Evolutionary conservation across 23 red algal genomes (phyloP).

Genomic region (Gracilaria vermiculophylla): DNA sequence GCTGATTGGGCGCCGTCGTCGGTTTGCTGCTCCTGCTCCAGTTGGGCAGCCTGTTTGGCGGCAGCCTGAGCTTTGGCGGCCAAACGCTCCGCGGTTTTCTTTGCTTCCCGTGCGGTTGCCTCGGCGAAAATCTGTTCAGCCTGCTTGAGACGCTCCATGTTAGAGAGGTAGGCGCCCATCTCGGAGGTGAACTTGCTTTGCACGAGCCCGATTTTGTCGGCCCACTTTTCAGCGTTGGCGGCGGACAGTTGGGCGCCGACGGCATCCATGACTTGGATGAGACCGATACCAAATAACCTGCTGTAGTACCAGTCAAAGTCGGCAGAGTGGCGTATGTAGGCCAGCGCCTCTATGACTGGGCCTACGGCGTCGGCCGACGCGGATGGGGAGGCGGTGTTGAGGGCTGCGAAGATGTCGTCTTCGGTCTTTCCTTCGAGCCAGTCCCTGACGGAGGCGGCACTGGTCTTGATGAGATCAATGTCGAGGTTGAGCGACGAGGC

Average conservation of each 20-base stretch:
- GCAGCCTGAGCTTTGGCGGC: conserved; percentile 74
- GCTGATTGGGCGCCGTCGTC: conserved; percentile 1
- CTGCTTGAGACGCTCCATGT: conserved; percentile 74
- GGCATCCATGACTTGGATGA: conserved; percentile 69
- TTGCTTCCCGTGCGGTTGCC: conserved; percentile 72
- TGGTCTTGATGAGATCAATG: conserved; percentile 4
- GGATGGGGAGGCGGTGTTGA: conserved; percentile 29
- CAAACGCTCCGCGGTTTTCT: conserved; percentile 82
- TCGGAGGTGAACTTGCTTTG: conserved; percentile 61
- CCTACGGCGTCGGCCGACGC: background rate
- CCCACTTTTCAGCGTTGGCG: conserved; percentile 67
- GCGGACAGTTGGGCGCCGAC: conserved; percentile 56
- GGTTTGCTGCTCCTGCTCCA: conserved; percentile 54
- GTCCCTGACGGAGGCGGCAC: conserved; percentile 30
- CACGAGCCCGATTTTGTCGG: conserved; percentile 24
- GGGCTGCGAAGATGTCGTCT: conserved; percentile 57
- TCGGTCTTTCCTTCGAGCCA: conserved; percentile 73
- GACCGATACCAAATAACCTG: conserved; percentile 77
- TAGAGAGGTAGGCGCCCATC: conserved; percentile 65
- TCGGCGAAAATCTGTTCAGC: conserved; percentile 95
- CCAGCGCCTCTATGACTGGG: conserved; percentile 56
- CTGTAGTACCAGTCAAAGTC: conserved; percentile 78
- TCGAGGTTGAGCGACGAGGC: conserved; percentile 33
- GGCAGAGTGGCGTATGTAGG: conserved; percentile 44
- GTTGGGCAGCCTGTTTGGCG: conserved; percentile 62